A percentile compares a stretch with the other conserved stretches of the same genome.
These are phyloP conservation scores for Nicotiana rustica DNA, from an alignment of 305 asterid genomes.

Conservation along the genomic window DNA sequence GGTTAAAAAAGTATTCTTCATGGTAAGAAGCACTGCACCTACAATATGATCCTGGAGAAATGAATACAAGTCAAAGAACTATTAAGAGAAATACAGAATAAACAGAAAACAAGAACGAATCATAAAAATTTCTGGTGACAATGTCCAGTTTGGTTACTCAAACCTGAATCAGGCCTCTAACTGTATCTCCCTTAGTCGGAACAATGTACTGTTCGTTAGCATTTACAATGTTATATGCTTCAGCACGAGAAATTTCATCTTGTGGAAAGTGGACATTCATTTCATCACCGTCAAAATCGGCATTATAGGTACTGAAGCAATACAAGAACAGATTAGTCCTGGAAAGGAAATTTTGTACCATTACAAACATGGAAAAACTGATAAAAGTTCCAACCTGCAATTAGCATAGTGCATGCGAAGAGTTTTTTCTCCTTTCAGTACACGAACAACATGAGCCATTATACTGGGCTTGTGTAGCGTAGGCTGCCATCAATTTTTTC, in stretches of 20 bases:
- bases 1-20: conserved; percentile 86
- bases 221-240: conserved; percentile 94
- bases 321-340: conserved; percentile 42
- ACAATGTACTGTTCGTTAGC: conserved; percentile 98
- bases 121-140: not conserved
- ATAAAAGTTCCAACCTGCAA: conserved; percentile 78
- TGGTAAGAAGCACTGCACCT: conserved; percentile 82
- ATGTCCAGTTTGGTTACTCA: conserved; percentile 40
- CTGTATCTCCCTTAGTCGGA: conserved; percentile 98
- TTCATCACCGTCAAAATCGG: conserved; percentile 99
- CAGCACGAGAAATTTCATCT: conserved; percentile 99
- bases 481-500: conserved; percentile 66
- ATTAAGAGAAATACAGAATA: conserved; percentile 19
- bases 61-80: conserved; percentile 21
- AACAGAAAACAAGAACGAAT: conserved; percentile 2
- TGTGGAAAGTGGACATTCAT: conserved; percentile 99
- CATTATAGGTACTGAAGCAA: conserved; percentile 86
- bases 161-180: conserved; percentile 98
- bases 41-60: conserved; percentile 91
- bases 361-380: conserved; percentile 19
- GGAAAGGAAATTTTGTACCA: conserved; percentile 35
- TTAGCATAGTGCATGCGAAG: conserved; percentile 99
- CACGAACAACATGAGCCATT: conserved; percentile 99
- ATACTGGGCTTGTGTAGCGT: conserved; percentile 99
- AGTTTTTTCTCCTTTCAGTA: conserved; percentile 94